Base-by-base conservation (phyloP, 306 rosid genomes). In the Glycine tomentella region DNA sequence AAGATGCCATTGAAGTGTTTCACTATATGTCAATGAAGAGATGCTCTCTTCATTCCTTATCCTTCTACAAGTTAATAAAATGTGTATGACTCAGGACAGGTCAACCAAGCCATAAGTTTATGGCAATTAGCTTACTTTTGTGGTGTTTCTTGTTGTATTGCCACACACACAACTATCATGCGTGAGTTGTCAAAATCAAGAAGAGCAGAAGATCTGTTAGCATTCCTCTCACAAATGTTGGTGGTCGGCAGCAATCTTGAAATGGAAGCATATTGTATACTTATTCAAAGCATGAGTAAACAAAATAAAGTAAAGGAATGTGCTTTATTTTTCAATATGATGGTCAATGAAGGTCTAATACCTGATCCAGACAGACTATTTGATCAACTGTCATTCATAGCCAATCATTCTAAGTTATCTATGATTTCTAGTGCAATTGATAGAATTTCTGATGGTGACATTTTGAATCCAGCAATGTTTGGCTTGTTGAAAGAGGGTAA, bases 401-500 rank as follows among this genome's bases (percentile, higher is more conserved):
- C 88, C 59, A 74, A 82, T 55, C 87, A 85, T 77, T 84, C 84
- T 82, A 87, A 73, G 89, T 44, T 95, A 76, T 85, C 80, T 74
- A 83, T 56, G 86, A 74, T 95, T 85, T 86, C 63, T 25, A 70
- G 85, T 77, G 81, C 94, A 5, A 84, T 95, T 36, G 80, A 83
- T 61, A 88, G 83, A 69, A 48, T 81, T 79, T 69, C 80, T 7
- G 44, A 73, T 67, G 14, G 78, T 77, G 84, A 83, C 79, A 80
- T 70, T 69, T 83, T 88, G 72, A 81, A 84, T 81, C 71, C 99
- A 12, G 78, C 82, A 14, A 64, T 81, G 36, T 91, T 78, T 86
- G 88, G 85, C 79, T 58, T 93, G 48, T 89, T 91, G 97, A 93
- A 87, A 87, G 99, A 95, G 88, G 95, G 91, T 74, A 80, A 81